Evolutionary conservation across 345 rosid genomes (phyloP), one percentile per base, ranked within the genome.

Genomic region (Eucalyptus decipiens): DNA sequence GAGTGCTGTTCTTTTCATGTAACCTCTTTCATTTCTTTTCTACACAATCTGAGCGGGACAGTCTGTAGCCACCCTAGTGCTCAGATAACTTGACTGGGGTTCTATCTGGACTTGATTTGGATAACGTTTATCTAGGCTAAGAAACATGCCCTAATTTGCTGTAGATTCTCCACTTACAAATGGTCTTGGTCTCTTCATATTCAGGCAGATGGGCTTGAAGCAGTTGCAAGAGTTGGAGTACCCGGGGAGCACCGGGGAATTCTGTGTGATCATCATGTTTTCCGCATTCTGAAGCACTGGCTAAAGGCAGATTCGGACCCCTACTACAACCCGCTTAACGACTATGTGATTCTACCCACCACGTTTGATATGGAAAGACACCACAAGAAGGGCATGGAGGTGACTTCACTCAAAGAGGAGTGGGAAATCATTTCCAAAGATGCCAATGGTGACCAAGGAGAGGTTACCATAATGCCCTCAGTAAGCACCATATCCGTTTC

Each of bases 211-310:
- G 99, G 98, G 91, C 96, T 97, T 40, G 91, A 94, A 88, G 99
- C 99, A 47, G 99, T 94, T 92, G 99, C 98, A 58, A 95, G 99
- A 91, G 98, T 97, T 56, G 99, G 96, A 88, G 95, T 98, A 45
- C 99, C 99, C 2, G 99, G 96, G 60, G 99, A 97, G 92, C 99
- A 97, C 92, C 89, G 99, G 23, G 99, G 98, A 87, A 96, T 97
- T 88, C 96, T 97, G 58, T 91, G 95, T 40, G 99, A 98, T 54
- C 99, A 93, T 91, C 99, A 95, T 65, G 94, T 98, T 48, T 98
- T 97, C 87, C 92, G 99, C 47, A 95, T 97, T 90, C 95, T 97
- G 49, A 96, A 95, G 92, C 94, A 95, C 89, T 98, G 99, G 99
- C 94, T 98, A 50, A 96, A 93, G 51, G 99, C 96, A 62, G 99